Evolutionary conservation across 2,329 filamentous ascomycete genomes (phyloP).

Genomic region (Fusarium illudens): DNA sequence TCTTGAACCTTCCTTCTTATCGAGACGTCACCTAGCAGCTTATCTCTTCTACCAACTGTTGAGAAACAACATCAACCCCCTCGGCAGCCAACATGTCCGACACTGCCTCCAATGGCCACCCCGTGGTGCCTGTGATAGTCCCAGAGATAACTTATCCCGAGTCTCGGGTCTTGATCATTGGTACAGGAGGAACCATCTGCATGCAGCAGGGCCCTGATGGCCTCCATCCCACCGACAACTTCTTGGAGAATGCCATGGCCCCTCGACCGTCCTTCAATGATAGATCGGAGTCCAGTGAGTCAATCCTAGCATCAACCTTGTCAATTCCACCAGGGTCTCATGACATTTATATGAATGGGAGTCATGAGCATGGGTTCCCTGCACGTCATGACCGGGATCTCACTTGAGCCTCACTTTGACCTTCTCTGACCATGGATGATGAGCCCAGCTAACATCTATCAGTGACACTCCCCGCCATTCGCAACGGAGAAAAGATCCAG

Average conservation of each 20-base stretch:
- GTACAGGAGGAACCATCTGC: constrained; percentile 90
- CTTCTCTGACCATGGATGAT: background rate
- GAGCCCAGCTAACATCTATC: background rate
- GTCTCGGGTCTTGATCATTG: constrained; percentile 86
- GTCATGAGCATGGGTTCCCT: background rate
- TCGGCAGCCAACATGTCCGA: constrained; percentile 19
- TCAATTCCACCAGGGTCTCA: background rate
- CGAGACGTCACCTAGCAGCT: background rate
- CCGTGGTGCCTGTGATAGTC: constrained; percentile 4
- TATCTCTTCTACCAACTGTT: background rate
- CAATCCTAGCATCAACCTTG: background rate
- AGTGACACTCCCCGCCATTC: constrained; percentile 61
- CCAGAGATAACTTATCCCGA: constrained; percentile 63
- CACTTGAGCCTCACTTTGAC: background rate
- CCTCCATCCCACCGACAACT: constrained; percentile 80
- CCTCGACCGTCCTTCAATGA: constrained; percentile 89
- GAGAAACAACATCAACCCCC: background rate
- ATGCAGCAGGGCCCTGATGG: constrained; percentile 86
- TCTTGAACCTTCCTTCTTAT: constrained; percentile 25
- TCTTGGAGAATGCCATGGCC: constrained; percentile 83
- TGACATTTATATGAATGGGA: background rate
- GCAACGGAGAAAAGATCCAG: constrained; percentile 56
- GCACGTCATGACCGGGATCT: background rate
- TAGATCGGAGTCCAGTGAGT: constrained; percentile 46
- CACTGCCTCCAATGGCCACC: constrained; percentile 12